Evolutionary conservation across 805 yeast genomes (phyloP), one percentile per base, ranked within the genome.

Genomic region (Saccharomycopsis microspora): DNA sequence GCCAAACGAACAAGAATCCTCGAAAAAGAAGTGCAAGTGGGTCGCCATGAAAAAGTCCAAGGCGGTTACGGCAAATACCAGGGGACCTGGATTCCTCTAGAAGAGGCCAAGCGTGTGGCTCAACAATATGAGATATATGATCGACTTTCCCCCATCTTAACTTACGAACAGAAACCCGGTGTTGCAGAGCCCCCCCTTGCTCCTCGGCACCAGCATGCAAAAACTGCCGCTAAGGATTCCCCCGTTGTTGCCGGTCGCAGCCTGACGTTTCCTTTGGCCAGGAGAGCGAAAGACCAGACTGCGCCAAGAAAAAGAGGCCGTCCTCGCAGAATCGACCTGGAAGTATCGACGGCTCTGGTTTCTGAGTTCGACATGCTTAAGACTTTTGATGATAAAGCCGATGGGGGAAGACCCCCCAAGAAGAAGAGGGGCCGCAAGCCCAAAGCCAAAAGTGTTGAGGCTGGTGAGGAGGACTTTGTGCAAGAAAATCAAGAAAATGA

Each of bases 51-150:
- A 58, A 90, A 90, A 62, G 87, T 89, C 28, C 97, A 89, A 64
- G 97, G 97, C 53, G 97, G 97, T 3, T 89, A 88, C 61, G 97
- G 97, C 46, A 82, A 89, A 60, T 90, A 88, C 64, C 97, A 90
- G 64, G 97, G 96, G 11, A 89, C 97, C 2, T 89, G 96, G 96
- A 89, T 89, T 5, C 97, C 97, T 0, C 64, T 85, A 53, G 78
- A 72, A 5, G 76, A 85, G 44, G 97, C 96, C 1, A 64, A 69
- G 30, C 76, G 73, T 53, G 73, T 86, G 48, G 86, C 90, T 1
- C 19, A 19, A 19, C 19, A 19, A 19, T 19, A 67, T 69, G 44
- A 78, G 77, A 56, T 78, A 77, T 55, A 79, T 74, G 1, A 94
- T 85, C 4, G 67, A 70, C 51, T 82, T 75, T 3, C 68, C 73